Evolutionary conservation across 2,329 filamentous ascomycete species (phyloP).

Genomic region (Colletotrichum liriopes): DNA sequence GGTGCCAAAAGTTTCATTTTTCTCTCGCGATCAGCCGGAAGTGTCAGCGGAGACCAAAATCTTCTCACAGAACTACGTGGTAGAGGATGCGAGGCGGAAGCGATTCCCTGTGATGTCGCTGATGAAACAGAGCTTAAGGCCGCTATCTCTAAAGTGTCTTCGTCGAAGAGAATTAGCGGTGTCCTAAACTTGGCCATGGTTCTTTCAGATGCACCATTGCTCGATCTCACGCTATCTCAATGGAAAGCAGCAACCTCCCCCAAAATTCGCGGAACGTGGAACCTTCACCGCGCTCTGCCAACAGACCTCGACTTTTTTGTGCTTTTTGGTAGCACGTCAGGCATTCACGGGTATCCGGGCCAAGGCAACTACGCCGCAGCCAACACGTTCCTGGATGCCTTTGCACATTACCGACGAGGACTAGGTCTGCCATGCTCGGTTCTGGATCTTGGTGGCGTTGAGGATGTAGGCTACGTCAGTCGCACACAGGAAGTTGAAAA

Average conservation of each 20-base stretch:
- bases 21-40: no score
- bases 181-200: no score
- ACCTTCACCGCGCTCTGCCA: constrained; percentile 53
- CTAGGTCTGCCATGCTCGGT: constrained; percentile 55
- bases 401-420: constrained; percentile 54
- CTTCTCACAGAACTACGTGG: no score
- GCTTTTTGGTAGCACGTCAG: constrained; percentile 53
- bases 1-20: constrained; percentile 47
- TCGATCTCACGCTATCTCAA: constrained; percentile 44
- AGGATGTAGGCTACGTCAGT: constrained; percentile 54
- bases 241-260: constrained; percentile 55
- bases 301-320: constrained; percentile 56
- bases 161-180: no score
- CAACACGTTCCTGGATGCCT: constrained; percentile 59
- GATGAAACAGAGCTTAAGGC: no score
- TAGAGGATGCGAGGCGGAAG: no score
- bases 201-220: no score
- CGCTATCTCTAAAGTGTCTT: no score
- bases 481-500: constrained; percentile 52
- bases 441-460: constrained; percentile 58
- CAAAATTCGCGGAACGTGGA: constrained; percentile 61
- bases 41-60: no score
- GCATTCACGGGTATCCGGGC: constrained; percentile 52
- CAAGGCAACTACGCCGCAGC: constrained; percentile 60
- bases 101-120: no score